These are phyloP conservation scores for Lepraria neglecta DNA, from an alignment of 495 filamentous ascomycete genomes.

Conservation along the genomic window DNA sequence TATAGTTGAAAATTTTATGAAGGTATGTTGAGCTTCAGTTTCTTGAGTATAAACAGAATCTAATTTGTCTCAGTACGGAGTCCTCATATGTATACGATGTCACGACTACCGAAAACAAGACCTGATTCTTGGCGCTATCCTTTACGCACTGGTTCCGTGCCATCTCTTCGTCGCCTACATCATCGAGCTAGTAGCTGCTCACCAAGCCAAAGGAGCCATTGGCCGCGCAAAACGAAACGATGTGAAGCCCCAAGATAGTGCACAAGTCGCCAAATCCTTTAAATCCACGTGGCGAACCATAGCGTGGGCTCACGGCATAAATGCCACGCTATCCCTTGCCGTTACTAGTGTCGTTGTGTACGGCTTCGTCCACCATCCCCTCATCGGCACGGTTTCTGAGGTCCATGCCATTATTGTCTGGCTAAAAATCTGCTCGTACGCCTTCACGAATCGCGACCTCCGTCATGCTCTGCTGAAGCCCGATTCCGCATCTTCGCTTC, in stretches of 20 bases:
- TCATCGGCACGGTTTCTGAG: slow-evolving; percentile 86
- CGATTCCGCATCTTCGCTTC: slow-evolving; percentile 50
- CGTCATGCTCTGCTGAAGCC: slow-evolving; percentile 79
- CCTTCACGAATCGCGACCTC: slow-evolving; percentile 92
- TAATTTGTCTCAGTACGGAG: slow-evolving; percentile 61
- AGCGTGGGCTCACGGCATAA: slow-evolving; percentile 70
- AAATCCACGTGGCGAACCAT: slow-evolving; percentile 70
- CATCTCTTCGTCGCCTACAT: slow-evolving; percentile 84
- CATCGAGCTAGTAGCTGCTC: slow-evolving; percentile 75
- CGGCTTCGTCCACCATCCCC: slow-evolving; percentile 80
- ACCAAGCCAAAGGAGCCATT: slow-evolving; percentile 61
- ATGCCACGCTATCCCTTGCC: slow-evolving; percentile 71
- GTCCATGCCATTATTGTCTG: slow-evolving; percentile 92
- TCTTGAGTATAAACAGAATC: not conserved
- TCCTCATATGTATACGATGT: slow-evolving; percentile 85
- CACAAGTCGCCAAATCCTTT: slow-evolving; percentile 45
- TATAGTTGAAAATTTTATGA: slow-evolving; percentile 95
- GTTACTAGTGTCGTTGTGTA: slow-evolving; percentile 84
- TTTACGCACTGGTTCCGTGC: slow-evolving; percentile 81
- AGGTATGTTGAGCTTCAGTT: slow-evolving; percentile 46
- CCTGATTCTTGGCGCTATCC: slow-evolving; percentile 61
- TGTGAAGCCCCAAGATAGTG: slow-evolving; percentile 48
- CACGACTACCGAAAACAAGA: slow-evolving; percentile 82
- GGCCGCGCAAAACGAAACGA: slow-evolving; percentile 54
- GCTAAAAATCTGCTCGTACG: slow-evolving; percentile 92